A percentile compares a stretch with the other conserved stretches of the same genome.
These are phyloP conservation scores for Chaetomium fimeti DNA, from an alignment of 495 filamentous ascomycete species.

Conservation along the genomic window DNA sequence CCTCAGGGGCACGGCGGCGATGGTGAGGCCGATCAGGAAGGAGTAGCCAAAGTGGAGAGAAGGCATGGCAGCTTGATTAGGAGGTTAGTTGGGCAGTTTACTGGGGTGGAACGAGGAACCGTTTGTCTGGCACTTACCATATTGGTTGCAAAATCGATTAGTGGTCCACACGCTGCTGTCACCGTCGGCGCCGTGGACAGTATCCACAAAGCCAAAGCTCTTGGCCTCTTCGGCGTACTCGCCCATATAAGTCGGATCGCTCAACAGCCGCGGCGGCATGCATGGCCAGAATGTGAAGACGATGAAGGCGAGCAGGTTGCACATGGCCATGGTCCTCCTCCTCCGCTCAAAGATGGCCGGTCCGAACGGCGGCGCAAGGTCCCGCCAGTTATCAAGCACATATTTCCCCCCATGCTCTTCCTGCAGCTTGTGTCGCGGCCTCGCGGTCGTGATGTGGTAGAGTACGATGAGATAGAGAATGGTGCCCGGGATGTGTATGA, in stretches of 20 bases:
- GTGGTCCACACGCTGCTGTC: slow-evolving; percentile 64
- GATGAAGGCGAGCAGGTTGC: slow-evolving; percentile 74
- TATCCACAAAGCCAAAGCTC: slow-evolving; percentile 68
- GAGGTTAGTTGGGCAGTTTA: neutral
- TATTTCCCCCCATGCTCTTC: slow-evolving; percentile 33
- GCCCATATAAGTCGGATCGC: slow-evolving; percentile 45
- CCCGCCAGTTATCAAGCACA: slow-evolving; percentile 45
- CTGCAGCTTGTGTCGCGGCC: slow-evolving; percentile 41
- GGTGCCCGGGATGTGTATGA: slow-evolving; percentile 79
- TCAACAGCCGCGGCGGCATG: slow-evolving; percentile 73
- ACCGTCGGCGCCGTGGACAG: slow-evolving; percentile 64
- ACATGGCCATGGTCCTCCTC: slow-evolving; percentile 67
- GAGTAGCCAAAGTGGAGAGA: slow-evolving; percentile 79
- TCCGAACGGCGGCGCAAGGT: slow-evolving; percentile 40
- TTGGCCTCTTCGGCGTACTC: slow-evolving; percentile 33
- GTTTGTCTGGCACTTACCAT: slow-evolving; percentile 22
- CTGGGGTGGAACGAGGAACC: neutral
- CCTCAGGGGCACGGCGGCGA: slow-evolving; percentile 46
- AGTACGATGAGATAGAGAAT: slow-evolving; percentile 66
- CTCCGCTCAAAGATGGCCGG: slow-evolving; percentile 33
- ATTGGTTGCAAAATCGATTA: slow-evolving; percentile 62
- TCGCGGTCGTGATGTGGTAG: slow-evolving; percentile 62
- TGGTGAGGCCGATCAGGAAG: slow-evolving; percentile 69
- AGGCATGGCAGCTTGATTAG: slow-evolving; percentile 64
- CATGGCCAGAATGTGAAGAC: slow-evolving; percentile 76